Evolutionary conservation across 441 rosid genomes (phyloP).

Genomic region (Oxalis stricta): DNA sequence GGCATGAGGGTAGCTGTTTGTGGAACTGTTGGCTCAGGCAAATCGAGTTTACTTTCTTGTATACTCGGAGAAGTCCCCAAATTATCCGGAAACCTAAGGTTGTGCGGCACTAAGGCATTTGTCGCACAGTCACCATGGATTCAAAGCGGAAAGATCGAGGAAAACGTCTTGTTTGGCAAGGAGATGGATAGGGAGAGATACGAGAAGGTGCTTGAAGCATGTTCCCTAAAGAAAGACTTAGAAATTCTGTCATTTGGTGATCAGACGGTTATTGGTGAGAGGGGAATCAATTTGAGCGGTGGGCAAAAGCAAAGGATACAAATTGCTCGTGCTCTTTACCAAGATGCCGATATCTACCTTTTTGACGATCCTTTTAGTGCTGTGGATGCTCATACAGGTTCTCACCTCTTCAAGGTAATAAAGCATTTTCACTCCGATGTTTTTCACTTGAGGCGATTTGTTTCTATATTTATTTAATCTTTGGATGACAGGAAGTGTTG

Average conservation of each 20-base stretch:
- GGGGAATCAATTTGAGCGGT: conserved; percentile 84
- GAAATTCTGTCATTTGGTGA: conserved; percentile 67
- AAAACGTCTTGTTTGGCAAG: conserved; percentile 64
- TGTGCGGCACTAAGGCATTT: conserved; percentile 60
- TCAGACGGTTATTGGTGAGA: conserved; percentile 75
- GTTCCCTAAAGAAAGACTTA: conserved; percentile 56
- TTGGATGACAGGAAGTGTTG: conserved; percentile 34
- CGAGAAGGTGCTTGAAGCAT: conserved; percentile 47
- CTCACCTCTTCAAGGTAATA: conserved; percentile 74
- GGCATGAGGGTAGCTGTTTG: conserved; percentile 56
- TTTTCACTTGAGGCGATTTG: background rate
- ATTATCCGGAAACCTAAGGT: conserved; percentile 27
- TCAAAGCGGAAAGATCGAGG: conserved; percentile 70
- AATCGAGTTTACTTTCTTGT: conserved; percentile 46
- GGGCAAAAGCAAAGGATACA: conserved; percentile 88
- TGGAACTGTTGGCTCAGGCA: conserved; percentile 61
- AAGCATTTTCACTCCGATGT: background rate
- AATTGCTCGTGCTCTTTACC: conserved; percentile 78
- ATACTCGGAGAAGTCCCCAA: conserved; percentile 47
- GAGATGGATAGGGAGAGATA: conserved; percentile 56
- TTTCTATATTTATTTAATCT: background rate
- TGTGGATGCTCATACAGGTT: conserved; percentile 85
- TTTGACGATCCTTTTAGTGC: conserved; percentile 91
- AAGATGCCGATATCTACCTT: conserved; percentile 65
- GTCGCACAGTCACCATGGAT: conserved; percentile 92